Percentiles rank a stretch among this genome's conserved stretches.
Conservation (phyloP, 192 early-diverging fungal genomes). For the Backusella tarrabulga region DNA sequence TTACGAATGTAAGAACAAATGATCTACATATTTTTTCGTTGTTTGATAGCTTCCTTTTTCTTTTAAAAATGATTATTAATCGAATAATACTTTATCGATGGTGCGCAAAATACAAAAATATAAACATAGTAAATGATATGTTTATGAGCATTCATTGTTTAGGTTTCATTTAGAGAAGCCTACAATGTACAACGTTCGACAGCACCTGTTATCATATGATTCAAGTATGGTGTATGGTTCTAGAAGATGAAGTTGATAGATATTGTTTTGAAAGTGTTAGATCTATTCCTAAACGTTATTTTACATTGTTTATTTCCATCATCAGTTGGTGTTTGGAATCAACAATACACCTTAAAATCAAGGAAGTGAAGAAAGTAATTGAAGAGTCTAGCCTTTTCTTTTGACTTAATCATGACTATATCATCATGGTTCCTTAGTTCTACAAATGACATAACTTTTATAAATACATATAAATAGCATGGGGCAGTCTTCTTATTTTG, state of each 20-base stretch:
- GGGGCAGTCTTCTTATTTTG: no score
- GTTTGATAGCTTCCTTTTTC: no score
- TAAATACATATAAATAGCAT: no score
- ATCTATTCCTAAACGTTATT: background rate
- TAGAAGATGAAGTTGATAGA: background rate
- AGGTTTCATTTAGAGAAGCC: background rate
- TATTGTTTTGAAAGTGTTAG: background rate
- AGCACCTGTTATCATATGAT: constrained; percentile 3
- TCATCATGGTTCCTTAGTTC: no score
- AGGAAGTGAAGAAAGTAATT: no score
- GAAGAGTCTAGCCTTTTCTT: no score
- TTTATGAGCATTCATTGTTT: background rate
- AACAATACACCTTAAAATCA: background rate
- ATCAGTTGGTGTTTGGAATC: background rate
- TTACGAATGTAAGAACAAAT: no score
- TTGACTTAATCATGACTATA: no score
- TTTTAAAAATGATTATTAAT: no score
- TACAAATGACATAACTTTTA: no score
- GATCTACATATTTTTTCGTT: no score
- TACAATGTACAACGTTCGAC: background rate
- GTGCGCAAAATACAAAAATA: background rate
- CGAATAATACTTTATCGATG: background rate
- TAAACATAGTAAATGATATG: background rate
- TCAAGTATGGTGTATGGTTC: background rate
- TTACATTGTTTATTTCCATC: no score